Evolutionary conservation across 441 rosid genomes (phyloP).

Genomic region (Geranium incanum): DNA sequence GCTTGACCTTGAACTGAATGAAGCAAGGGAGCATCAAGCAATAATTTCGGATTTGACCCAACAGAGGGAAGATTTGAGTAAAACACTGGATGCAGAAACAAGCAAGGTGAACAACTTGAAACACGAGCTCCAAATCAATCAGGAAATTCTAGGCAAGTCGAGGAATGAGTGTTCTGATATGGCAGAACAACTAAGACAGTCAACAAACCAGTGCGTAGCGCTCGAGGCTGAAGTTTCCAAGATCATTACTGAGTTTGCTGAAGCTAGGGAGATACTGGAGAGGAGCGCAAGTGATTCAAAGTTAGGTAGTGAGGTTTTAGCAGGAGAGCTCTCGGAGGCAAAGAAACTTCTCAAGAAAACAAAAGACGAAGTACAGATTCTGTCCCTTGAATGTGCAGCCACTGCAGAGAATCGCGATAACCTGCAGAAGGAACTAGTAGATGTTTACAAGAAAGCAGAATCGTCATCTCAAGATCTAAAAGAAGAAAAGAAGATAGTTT

Average conservation of each 20-base stretch:
- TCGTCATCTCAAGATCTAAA: conserved; percentile 42
- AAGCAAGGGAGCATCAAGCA: conserved; percentile 32
- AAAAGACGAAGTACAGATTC: conserved; percentile 37
- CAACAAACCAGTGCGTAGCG: conserved; percentile 35
- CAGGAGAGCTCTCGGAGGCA: conserved; percentile 39
- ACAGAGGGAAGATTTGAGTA: conserved; percentile 50
- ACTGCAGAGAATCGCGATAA: conserved; percentile 43
- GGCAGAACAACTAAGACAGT: conserved; percentile 42
- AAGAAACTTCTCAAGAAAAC: conserved; percentile 48
- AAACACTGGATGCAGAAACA: conserved; percentile 43
- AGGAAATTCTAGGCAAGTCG: conserved; percentile 44
- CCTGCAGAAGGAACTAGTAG: conserved; percentile 57
- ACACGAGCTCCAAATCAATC: conserved; percentile 45
- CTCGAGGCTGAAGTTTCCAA: conserved; percentile 58
- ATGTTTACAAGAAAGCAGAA: conserved; percentile 51
- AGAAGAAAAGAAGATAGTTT: conserved; percentile 44
- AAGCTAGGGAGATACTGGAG: conserved; percentile 36
- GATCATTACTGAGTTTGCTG: conserved; percentile 41
- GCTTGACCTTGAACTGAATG: conserved; percentile 38
- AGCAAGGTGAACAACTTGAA: conserved; percentile 36
- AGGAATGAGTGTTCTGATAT: conserved; percentile 50
- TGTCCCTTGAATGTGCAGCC: conserved; percentile 39
- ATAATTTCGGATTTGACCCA: conserved; percentile 37
- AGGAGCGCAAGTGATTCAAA: conserved; percentile 43
- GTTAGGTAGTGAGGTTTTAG: conserved; percentile 33